Base-by-base conservation (phyloP, 2,329 filamentous ascomycete genomes). In the Geosmithia flava region DNA sequence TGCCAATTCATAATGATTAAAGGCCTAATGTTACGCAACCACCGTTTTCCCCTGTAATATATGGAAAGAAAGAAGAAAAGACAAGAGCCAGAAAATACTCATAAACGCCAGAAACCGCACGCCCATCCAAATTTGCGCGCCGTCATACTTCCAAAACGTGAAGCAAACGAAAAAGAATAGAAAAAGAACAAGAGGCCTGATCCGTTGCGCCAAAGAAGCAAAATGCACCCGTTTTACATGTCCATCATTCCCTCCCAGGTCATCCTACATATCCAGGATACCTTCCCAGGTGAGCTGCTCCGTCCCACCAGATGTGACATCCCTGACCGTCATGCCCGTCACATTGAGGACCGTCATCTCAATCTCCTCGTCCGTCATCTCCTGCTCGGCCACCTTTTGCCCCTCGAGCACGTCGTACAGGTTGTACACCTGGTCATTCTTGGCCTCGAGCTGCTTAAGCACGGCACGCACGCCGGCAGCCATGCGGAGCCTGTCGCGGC, bases 371-470 rank as follows among this genome's bases (percentile, higher is more conserved):
- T 78, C 73, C 1, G 69, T 76, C 73, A 85, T 81, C 53, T 75
- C 71, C 57, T 79, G 75, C 0, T 80, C 80, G 2, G 74, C 72
- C 33, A 71, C 71, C 66, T 85, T 87, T 61, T 90, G 85, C 6
- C 83, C 86, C 63, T 91, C 87, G 1, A 93, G 71, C 1, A 93
- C 87, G 61, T 95, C 88, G 56, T 90, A 87, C 15, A 95, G 70
- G 42, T 79, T 76, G 65, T 95, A 94, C 42, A 95, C 81, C 62
- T 90, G 85, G 52, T 86, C 83, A 23, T 81, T 80, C 64, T 90
- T 88, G 57, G 76, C 73, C 57, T 89, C 83, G 20, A 88, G 76
- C 47, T 76, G 73, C 51, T 73, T 72, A 42, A 84, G 68, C 19
- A 88, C 58, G 20, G 68, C 68, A 51, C 80, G 72, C 37, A 91